Base-by-base conservation (phyloP, 805 yeast genomes). In the Candida germanica region DNA sequence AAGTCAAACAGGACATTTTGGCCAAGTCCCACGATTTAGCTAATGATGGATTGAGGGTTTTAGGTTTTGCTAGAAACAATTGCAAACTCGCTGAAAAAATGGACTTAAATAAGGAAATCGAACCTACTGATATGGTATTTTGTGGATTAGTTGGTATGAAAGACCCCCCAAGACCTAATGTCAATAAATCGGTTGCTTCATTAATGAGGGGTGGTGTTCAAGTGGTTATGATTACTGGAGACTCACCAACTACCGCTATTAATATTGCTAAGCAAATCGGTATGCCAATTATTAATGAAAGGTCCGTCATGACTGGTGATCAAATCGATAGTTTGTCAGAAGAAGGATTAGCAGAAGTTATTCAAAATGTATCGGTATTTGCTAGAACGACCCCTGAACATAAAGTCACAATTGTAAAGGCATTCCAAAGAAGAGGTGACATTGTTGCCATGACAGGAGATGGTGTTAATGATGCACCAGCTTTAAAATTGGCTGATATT, bases 381-480 rank as follows among this genome's bases (percentile, higher is more conserved):
- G 96, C 97, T 5, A 79, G 97, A 67, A 88, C 96, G 6, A 83
- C 96, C 1, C 97, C 97, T 1, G 95, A 88, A 56, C 96, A 89
- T 61, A 89, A 89, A 56, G 82, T 89, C 43, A 74, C 84, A 42
- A 89, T 89, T 59, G 95, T 89, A 22, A 79, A 84, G 53, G 96
- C 96, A 0, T 70, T 89, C 45, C 95, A 89, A 58, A 75, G 77
- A 57, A 76, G 95, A 56, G 96, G 96, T 34, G 95, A 91, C 58
- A 80, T 91, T 44, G 98, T 91, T 35, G 98, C 97, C 16, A 89
- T 91, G 96, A 89, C 98, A n/a, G 98, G 98, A 49, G 98, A 89
- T 63, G 98, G 98, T 64, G 96, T 91, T 10, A 89, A 89, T 59
- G 98, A 89, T 69, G 98, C 98, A 0, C 98, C 98, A n/a, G 97